Percentiles rank a stretch among this genome's conserved stretches.
Conservation (phyloP, 129 eudicot species). For the Lactuca sativa region DNA sequence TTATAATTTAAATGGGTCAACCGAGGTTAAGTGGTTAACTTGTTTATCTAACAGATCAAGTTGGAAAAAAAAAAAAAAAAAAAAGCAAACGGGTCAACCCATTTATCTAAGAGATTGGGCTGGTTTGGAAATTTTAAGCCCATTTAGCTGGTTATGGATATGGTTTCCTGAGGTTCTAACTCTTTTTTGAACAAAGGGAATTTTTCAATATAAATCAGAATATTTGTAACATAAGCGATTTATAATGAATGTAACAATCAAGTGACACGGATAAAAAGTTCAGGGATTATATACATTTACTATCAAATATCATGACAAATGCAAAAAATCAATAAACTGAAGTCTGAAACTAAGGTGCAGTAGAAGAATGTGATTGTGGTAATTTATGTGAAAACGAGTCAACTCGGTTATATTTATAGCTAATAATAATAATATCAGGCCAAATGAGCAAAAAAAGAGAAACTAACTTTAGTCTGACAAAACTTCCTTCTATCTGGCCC, state of each 20-base stretch:
- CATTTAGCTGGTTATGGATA: no score
- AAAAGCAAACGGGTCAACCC: no score
- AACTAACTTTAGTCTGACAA: slow-evolving; percentile 78
- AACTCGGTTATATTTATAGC: neutral
- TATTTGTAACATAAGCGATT: no score
- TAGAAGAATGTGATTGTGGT: neutral
- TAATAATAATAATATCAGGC: neutral
- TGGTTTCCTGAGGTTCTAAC: no score
- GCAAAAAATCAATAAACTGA: neutral
- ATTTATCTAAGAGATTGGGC: no score
- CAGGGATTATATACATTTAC: neutral
- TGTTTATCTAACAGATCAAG: no score
- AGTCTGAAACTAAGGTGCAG: no score
- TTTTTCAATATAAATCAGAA: neutral
- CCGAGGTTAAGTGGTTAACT: no score
- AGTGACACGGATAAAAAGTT: neutral
- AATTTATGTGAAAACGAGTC: neutral
- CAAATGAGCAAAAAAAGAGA: neutral
- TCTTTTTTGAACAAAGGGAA: neutral
- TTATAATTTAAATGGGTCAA: no score
- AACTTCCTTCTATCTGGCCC: slow-evolving; percentile 75
- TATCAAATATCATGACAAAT: slow-evolving; percentile 4
- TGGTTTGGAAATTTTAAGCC: no score
- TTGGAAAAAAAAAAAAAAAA: no score
- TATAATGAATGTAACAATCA: neutral